Base-by-base conservation (phyloP, 139 green algal genomes). In the Chlorella sp. region DNA sequence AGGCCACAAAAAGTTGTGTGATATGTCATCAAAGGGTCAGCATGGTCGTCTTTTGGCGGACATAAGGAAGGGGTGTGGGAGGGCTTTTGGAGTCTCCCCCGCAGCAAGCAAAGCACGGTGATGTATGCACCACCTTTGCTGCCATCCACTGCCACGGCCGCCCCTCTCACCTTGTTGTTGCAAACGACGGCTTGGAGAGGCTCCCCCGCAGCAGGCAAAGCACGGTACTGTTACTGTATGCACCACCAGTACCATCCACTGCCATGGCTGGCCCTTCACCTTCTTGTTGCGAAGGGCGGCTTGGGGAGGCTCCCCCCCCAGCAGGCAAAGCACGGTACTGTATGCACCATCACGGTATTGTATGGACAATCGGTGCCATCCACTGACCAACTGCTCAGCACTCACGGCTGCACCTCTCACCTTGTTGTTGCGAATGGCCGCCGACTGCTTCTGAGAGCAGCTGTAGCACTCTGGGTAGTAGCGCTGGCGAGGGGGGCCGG, bases 391-490 rank as follows among this genome's bases (percentile, higher is more conserved):
- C n/a, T n/a, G n/a, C n/a, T n/a, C n/a, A n/a, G n/a, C n/a, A n/a
- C 48, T 9, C 48, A 5, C 48, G 48, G 48, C 7, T 57, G 48
- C 48, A 5, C 48, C 48, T 5, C 48, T 57, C 48, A 42, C 84
- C 84, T 66, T 81, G 88, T 82, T 77, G 42, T 89, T 92, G 30
- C 92, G 90, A 39, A 96, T 85, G 18, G 94, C 94, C 1, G 61
- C 53, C 5, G 94, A 84, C 91, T 97, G 95, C 91, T 92, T 94
- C 30, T 92, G 73, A 24, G 40, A 94, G 93, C 95, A 97, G 42
- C 68, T 68, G 34, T 76, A 18, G 88, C 95, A 97, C 92, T 97
- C 68, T 32, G 91, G 90, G 86, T 86, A 94, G 82, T 89, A 92
- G 34, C 91, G 83, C 88, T 94, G 91, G 32, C 39, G 57, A 24